phyloP scores from a whole-genome alignment of 768 basidiomycete species.

The Boletus coccyginus region DNA sequence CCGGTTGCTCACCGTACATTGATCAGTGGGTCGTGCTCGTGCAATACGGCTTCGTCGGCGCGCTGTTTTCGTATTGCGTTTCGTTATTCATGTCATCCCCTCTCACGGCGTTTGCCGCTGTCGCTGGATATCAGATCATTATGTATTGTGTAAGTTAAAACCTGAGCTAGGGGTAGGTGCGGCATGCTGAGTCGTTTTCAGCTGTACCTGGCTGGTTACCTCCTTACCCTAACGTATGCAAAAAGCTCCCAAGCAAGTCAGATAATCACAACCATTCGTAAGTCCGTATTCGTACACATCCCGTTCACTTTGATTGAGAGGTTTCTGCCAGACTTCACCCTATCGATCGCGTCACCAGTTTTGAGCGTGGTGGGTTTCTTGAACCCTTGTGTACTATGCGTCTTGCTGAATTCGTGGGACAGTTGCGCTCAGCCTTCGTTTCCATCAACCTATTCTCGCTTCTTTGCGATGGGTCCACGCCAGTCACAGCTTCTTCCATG shows the following conservation, averaged over 20 bases:
- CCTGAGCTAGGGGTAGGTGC: not conserved
- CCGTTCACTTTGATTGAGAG: not conserved
- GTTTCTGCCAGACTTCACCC: conserved; percentile 50
- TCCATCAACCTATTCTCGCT: conserved; percentile 76
- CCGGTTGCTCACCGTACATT: not conserved
- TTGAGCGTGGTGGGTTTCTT: conserved; percentile 55
- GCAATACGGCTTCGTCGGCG: conserved; percentile 65
- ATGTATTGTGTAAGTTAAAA: conserved; percentile 59
- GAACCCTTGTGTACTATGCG: not conserved
- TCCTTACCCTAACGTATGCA: conserved; percentile 73
- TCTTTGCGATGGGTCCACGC: conserved; percentile 56
- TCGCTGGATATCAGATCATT: conserved; percentile 71
- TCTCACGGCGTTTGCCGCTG: conserved; percentile 68
- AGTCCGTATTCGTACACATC: conserved; percentile 8
- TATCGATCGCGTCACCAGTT: conserved; percentile 67
- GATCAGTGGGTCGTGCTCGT: conserved; percentile 68
- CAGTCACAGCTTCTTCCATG: conserved; percentile 45
- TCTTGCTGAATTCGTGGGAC: not conserved
- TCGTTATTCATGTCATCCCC: conserved; percentile 62
- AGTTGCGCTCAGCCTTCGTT: conserved; percentile 71
- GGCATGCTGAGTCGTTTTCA: conserved; percentile 22
- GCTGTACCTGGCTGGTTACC: conserved; percentile 65
- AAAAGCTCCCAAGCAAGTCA: conserved; percentile 50
- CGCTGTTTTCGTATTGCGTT: conserved; percentile 66
- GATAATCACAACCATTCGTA: conserved; percentile 61